Evolutionary conservation across 345 rosid genomes (phyloP), one percentile per base, ranked within the genome.

Genomic region (Crucihimalaya himalaica): DNA sequence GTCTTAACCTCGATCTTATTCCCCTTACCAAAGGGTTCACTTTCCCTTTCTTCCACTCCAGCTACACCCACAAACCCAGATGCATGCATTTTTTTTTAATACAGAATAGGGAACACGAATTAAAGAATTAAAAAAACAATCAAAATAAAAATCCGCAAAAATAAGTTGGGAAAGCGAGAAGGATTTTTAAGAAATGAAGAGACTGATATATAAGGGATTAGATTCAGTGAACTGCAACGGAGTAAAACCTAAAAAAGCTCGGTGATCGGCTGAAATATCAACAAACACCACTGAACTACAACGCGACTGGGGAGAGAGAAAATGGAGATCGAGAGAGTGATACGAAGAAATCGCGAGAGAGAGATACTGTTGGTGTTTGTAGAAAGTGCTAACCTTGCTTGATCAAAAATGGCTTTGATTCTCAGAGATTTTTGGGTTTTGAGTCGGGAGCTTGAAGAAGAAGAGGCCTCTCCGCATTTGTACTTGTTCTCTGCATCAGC

Each of bases 1-100:
- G 85, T 68, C 79, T 78, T 53, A 68, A 43, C 51, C 64, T 61
- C 48, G 79, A 68, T 75, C 42, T 75, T 53, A 88, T 58, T 64
- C 82, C 83, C 74, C 82, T 86, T 83, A 81, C 88, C 8, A 86
- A 69, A 64, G 93, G 92, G 67, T 67, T 84, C 85, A 46, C 91
- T 82, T 83, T 86, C 83, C 84, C 97, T 83, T 80, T 88, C 79
- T 79, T 84, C 91, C 91, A 71, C 89, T 84, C 92, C 98, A 83
- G 89, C 98, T 90, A 76, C 80, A 68, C 52, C 43, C 20, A 71
- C 20, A 13, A 40, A 29, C 57, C 31, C 72, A 66, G 71, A 56
- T 56, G 27, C 78, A 58, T 74, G 73, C 73, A 5, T 40, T 40
- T 32, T 32, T 32, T 7, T 7, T 72, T 37, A 16, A 52, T 61